Evolutionary conservation across 2,329 filamentous ascomycete genomes (phyloP).

Genomic region (Colletotrichum eremochloae): DNA sequence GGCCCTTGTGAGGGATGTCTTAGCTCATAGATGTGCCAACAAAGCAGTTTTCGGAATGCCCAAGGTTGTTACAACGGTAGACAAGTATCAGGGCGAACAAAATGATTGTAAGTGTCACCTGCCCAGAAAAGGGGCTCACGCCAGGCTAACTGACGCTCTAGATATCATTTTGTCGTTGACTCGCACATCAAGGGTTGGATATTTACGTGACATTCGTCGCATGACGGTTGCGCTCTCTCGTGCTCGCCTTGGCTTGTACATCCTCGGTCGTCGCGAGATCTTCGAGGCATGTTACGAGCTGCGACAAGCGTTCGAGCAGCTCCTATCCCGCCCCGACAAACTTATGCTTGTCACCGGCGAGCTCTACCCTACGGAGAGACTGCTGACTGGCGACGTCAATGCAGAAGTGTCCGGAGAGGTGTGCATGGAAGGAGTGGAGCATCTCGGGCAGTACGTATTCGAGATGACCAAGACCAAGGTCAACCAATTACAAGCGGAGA

Average conservation of each 20-base stretch:
- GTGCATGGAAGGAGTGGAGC: slow-evolving; percentile 91
- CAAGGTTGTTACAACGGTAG: slow-evolving; percentile 91
- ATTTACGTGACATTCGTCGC: slow-evolving; percentile 91
- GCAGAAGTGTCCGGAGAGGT: slow-evolving; percentile 69
- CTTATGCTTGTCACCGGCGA: slow-evolving; percentile 87
- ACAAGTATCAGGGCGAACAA: slow-evolving; percentile 99
- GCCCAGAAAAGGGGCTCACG: background rate
- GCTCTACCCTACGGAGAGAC: slow-evolving; percentile 79
- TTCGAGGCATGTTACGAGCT: slow-evolving; percentile 93
- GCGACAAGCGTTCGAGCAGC: slow-evolving; percentile 83
- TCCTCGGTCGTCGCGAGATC: slow-evolving; percentile 87
- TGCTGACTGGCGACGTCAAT: slow-evolving; percentile 59
- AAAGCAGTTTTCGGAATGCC: slow-evolving; percentile 91
- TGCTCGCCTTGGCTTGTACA: slow-evolving; percentile 90
- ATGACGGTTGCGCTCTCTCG: slow-evolving; percentile 95
- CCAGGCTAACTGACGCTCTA: slow-evolving; percentile 54
- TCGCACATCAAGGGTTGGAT: slow-evolving; percentile 88
- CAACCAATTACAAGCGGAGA: slow-evolving; percentile 61
- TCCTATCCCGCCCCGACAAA: slow-evolving; percentile 84
- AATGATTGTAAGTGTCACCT: slow-evolving; percentile 85
- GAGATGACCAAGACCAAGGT: slow-evolving; percentile 86
- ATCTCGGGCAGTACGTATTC: slow-evolving; percentile 94
- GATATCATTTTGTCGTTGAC: slow-evolving; percentile 95
- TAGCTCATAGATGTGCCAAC: slow-evolving; percentile 84
- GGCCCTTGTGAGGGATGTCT: slow-evolving; percentile 88